Percentiles rank a stretch among this genome's conserved stretches.
Conservation (phyloP, 2,329 filamentous ascomycete species). For the Beauveria varroae region DNA sequence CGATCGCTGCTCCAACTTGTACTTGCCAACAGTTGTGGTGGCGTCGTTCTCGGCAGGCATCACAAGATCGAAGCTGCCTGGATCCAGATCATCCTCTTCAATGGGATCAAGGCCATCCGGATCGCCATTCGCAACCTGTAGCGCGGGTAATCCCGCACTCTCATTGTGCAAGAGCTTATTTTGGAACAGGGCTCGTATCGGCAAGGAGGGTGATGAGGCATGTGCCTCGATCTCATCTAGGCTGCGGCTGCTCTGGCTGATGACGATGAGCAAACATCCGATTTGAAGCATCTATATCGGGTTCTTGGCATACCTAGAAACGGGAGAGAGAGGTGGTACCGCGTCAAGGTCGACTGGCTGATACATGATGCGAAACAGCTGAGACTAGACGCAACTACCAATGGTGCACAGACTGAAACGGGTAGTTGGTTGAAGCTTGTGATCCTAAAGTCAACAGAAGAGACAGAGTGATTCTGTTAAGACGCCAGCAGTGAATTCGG, state of each 20-base stretch:
- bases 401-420: not conserved
- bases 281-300: not conserved
- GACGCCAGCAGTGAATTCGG: not conserved
- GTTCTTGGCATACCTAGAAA: constrained; percentile 3
- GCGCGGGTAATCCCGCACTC: constrained; percentile 6
- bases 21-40: constrained; percentile 10
- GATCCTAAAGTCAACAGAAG: no score
- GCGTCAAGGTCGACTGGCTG: constrained; percentile 4
- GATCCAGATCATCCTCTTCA: constrained; percentile 28
- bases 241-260: constrained; percentile 1
- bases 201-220: not conserved
- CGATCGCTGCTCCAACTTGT: constrained; percentile 55
- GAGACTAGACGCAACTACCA: not conserved
- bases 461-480: not conserved
- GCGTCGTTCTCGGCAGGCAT: constrained; percentile 15
- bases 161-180: not conserved
- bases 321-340: constrained; percentile 7
- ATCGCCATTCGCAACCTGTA: constrained; percentile 17
- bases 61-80: constrained; percentile 30
- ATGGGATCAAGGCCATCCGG: constrained; percentile 27
- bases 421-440: not conserved
- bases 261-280: not conserved
- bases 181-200: not conserved
- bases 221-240: not conserved
- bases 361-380: not conserved